Percentiles rank a stretch among this genome's conserved stretches.
These are phyloP conservation scores for Candida sonorensis DNA, from an alignment of 805 yeast species.

Conservation along the genomic window DNA sequence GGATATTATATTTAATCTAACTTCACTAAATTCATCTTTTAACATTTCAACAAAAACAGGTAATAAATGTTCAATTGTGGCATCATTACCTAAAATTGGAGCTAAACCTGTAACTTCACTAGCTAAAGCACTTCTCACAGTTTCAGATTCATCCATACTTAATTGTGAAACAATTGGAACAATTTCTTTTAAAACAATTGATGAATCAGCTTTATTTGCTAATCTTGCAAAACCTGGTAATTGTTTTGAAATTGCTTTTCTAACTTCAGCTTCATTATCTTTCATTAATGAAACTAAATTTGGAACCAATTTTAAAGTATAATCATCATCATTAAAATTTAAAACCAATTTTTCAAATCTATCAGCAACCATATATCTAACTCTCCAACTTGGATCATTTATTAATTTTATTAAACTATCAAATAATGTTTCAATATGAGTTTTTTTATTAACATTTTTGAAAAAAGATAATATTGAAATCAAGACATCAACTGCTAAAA, in stretches of 20 bases:
- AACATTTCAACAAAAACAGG: slow-evolving; percentile 91
- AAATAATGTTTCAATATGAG: slow-evolving; percentile 58
- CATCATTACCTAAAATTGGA: slow-evolving; percentile 76
- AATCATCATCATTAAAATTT: slow-evolving; percentile 51
- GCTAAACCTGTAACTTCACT: slow-evolving; percentile 81
- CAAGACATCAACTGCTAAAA: slow-evolving; percentile 80
- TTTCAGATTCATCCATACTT: slow-evolving; percentile 86
- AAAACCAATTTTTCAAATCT: slow-evolving; percentile 69
- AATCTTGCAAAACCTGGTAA: slow-evolving; percentile 66
- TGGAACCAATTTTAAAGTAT: slow-evolving; percentile 55
- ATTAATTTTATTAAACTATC: slow-evolving; percentile 63
- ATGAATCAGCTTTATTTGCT: slow-evolving; percentile 33
- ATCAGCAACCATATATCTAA: slow-evolving; percentile 97
- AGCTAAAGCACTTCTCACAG: slow-evolving; percentile 90
- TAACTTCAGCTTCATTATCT: slow-evolving; percentile 94
- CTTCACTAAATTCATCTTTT: slow-evolving; percentile 96
- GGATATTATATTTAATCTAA: slow-evolving; percentile 87
- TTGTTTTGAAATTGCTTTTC: slow-evolving; percentile 91
- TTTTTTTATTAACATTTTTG: slow-evolving; percentile 46
- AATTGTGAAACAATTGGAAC: slow-evolving; percentile 79
- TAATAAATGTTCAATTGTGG: slow-evolving; percentile 72
- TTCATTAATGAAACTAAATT: slow-evolving; percentile 74
- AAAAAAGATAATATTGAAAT: slow-evolving; percentile 72
- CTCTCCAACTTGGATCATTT: slow-evolving; percentile 94
- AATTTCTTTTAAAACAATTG: slow-evolving; percentile 57